Evolutionary conservation across 164 flowering plant genomes (phyloP).

Genomic region (Macadamia tetraphylla): DNA sequence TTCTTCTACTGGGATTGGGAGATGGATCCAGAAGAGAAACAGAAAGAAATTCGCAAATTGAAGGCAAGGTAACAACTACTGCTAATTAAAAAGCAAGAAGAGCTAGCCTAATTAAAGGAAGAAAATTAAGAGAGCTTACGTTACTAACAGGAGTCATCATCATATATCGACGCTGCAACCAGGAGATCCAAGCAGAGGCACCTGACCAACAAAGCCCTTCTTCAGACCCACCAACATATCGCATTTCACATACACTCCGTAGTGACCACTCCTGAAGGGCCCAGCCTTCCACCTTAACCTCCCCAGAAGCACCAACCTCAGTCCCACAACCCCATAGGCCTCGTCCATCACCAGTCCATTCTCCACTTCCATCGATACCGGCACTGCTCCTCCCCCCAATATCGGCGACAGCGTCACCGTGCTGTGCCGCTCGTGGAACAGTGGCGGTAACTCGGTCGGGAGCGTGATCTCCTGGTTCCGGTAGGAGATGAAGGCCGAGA

Average conservation of each 20-base stretch:
- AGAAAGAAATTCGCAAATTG: too few species aligned
- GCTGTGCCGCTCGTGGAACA: conserved; percentile 40
- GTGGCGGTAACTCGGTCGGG: conserved; percentile 46
- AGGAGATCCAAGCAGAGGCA: conserved; percentile 65
- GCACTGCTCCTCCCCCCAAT: conserved; percentile 41
- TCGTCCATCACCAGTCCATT: conserved; percentile 50
- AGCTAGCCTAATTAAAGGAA: too few species aligned
- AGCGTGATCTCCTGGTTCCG: conserved; percentile 58
- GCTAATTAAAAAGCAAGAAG: neutral
- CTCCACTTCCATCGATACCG: conserved; percentile 54
- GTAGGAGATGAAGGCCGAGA: conserved; percentile 50
- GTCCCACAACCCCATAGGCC: conserved; percentile 55
- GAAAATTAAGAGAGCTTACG: neutral
- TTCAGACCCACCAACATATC: conserved; percentile 63
- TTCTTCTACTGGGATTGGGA: too few species aligned
- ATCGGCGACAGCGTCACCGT: conserved; percentile 62
- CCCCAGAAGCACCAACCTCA: conserved; percentile 63
- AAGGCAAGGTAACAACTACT: too few species aligned
- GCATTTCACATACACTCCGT: conserved; percentile 56
- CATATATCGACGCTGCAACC: conserved; percentile 50
- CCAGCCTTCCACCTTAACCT: conserved; percentile 72
- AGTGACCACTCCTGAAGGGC: conserved; percentile 30
- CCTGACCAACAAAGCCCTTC: conserved; percentile 49
- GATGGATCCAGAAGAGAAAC: too few species aligned
- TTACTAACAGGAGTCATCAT: neutral